These are phyloP conservation scores for Rutidosis leptorrhynchoides DNA, from an alignment of 129 eudicot genomes.

Conservation along the genomic window DNA sequence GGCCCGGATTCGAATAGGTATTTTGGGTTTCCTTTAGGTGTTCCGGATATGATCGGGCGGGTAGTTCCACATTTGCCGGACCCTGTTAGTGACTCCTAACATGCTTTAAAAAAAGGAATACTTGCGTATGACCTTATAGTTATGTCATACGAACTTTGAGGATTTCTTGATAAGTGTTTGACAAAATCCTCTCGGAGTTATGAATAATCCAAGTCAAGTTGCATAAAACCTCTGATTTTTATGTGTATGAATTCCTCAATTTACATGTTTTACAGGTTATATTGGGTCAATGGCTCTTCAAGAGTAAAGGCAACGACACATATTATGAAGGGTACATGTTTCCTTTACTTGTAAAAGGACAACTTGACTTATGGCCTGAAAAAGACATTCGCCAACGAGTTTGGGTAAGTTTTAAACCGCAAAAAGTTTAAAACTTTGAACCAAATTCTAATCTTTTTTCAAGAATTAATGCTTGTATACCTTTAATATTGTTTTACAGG, in stretches of 20 bases:
- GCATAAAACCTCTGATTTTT: neutral
- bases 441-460: neutral
- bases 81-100: too few relatives aligned
- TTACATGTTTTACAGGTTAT: conserved; percentile 37
- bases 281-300: conserved; percentile 60
- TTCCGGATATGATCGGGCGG: too few relatives aligned
- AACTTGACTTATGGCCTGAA: conserved; percentile 78
- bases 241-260: conserved; percentile 1
- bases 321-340: conserved; percentile 70
- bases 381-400: conserved; percentile 64
- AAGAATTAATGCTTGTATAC: conserved; percentile 17
- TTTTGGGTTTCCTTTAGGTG: too few relatives aligned
- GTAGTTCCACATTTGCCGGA: too few relatives aligned
- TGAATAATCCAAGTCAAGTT: conserved; percentile 8
- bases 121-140: neutral
- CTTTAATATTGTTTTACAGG: conserved; percentile 24
- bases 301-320: conserved; percentile 42
- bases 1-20: too few relatives aligned
- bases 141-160: neutral
- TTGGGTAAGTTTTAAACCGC: conserved; percentile 44
- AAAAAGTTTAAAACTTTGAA: conserved; percentile 7
- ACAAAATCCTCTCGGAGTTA: neutral
- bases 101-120: too few relatives aligned
- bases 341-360: conserved; percentile 60
- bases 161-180: neutral